phyloP scores from a whole-genome alignment of 164 flowering plant genomes.

The Kalanchoe fedtschenkoi region DNA sequence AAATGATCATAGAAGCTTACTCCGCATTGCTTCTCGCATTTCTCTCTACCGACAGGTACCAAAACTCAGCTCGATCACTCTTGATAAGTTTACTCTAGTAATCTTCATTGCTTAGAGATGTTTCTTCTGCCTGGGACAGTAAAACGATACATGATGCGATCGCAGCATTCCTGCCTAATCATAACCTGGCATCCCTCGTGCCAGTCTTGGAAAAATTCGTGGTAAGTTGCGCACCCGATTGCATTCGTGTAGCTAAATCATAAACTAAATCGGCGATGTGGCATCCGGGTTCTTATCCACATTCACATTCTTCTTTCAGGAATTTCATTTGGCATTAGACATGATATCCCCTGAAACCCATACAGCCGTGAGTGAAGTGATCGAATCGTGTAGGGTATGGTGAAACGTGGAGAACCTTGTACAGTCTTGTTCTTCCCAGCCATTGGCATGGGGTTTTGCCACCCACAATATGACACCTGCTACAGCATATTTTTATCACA shows the following conservation, averaged over 20 bases:
- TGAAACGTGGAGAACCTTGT: conserved; percentile 25
- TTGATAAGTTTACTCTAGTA: neutral
- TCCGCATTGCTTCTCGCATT: conserved; percentile 91
- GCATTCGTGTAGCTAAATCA: neutral
- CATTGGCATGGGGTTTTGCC: too few species aligned
- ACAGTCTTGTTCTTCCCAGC: conserved; percentile 10
- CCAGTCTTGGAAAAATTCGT: conserved; percentile 95
- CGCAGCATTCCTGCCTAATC: conserved; percentile 57
- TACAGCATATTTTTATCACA: conserved; percentile 8
- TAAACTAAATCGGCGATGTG: neutral
- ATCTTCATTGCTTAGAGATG: neutral
- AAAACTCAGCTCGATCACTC: neutral
- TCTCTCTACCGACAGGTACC: conserved; percentile 82
- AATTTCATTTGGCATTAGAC: conserved; percentile 74
- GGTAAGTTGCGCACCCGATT: conserved; percentile 33
- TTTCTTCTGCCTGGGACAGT: conserved; percentile 26
- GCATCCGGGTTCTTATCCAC: neutral
- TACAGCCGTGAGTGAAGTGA: conserved; percentile 69
- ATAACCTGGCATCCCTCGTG: conserved; percentile 55
- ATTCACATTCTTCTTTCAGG: conserved; percentile 28
- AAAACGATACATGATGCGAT: conserved; percentile 55
- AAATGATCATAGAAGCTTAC: conserved; percentile 94
- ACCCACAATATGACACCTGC: too few species aligned
- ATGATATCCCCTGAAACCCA: conserved; percentile 94
- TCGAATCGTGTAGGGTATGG: conserved; percentile 64